Conservation (phyloP, 1,284 basidiomycete genomes). For the Wolfiporia cocos region DNA sequence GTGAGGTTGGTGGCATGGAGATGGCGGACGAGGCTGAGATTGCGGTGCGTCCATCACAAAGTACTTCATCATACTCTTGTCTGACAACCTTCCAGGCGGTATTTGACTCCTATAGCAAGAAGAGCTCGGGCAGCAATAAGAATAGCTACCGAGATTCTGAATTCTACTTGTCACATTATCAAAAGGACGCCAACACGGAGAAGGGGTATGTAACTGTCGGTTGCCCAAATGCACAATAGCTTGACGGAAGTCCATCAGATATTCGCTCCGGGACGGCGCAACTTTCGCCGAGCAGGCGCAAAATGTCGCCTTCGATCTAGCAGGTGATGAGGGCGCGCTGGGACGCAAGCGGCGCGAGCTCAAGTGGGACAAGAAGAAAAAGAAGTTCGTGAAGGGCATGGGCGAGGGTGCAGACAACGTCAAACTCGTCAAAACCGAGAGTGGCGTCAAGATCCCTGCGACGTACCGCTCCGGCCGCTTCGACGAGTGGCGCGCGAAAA, state of each 20-base stretch:
- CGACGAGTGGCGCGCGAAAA: slow-evolving; percentile 91
- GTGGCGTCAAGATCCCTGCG: slow-evolving; percentile 88
- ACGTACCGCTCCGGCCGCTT: slow-evolving; percentile 91
- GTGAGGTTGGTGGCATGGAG: slow-evolving; percentile 38
- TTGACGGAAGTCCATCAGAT: slow-evolving; percentile 38
- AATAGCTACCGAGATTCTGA: slow-evolving; percentile 70
- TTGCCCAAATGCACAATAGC: background rate
- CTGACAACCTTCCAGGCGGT: slow-evolving; percentile 45
- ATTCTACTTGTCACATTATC: slow-evolving; percentile 91
- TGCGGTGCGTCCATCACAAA: slow-evolving; percentile 39
- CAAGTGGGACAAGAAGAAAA: slow-evolving; percentile 95
- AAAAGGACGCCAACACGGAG: slow-evolving; percentile 81
- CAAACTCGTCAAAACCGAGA: slow-evolving; percentile 92
- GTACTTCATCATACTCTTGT: background rate
- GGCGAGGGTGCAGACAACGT: slow-evolving; percentile 89
- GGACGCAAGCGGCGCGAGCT: slow-evolving; percentile 62
- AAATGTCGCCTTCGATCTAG: slow-evolving; percentile 78
- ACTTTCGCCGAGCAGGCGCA: slow-evolving; percentile 86
- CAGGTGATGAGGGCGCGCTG: slow-evolving; percentile 70
- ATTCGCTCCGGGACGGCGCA: slow-evolving; percentile 80
- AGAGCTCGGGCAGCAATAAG: slow-evolving; percentile 35
- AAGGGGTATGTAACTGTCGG: slow-evolving; percentile 86
- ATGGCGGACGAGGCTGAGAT: slow-evolving; percentile 78
- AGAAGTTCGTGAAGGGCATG: slow-evolving; percentile 87
- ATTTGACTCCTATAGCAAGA: slow-evolving; percentile 58